These are phyloP conservation scores for Butyriboletus appendiculatus DNA, from an alignment of 1,284 basidiomycete genomes.

Conservation along the genomic window DNA sequence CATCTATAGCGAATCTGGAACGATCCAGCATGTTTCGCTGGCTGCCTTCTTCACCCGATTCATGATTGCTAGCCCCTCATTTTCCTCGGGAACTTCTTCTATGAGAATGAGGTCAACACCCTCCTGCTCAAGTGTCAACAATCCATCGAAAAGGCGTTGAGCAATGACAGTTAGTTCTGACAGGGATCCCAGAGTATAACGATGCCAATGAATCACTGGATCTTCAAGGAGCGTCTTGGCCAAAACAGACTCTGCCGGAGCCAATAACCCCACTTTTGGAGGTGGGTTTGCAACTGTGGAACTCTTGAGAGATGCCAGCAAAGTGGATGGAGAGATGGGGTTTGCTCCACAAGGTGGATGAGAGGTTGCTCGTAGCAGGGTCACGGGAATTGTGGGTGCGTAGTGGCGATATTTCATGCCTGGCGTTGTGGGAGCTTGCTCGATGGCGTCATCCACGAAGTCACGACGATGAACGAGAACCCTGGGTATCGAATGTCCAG, in stretches of 20 bases:
- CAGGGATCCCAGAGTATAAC: constrained; percentile 60
- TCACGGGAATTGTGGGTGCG: constrained; percentile 85
- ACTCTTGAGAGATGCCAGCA: constrained; percentile 44
- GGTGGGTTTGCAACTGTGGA: constrained; percentile 17
- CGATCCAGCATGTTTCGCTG: constrained; percentile 57
- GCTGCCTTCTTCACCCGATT: constrained; percentile 97
- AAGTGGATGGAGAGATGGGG: constrained; percentile 35
- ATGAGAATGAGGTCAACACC: constrained; percentile 87
- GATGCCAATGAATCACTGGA: constrained; percentile 51
- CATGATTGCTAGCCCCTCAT: constrained; percentile 94
- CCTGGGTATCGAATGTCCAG: constrained; percentile 41
- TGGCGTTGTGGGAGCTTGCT: constrained; percentile 87
- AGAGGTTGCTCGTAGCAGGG: constrained; percentile 62
- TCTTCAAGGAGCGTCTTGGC: constrained; percentile 41
- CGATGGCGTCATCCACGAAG: constrained; percentile 63
- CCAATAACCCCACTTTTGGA: constrained; percentile 66
- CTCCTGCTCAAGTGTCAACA: constrained; percentile 76
- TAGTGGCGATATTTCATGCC: constrained; percentile 99
- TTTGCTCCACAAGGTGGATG: constrained; percentile 37
- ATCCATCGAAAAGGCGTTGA: constrained; percentile 84
- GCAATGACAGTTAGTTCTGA: constrained; percentile 71
- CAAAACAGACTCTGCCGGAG: constrained; percentile 64
- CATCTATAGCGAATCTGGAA: constrained; percentile 25
- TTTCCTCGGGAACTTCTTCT: constrained; percentile 81
- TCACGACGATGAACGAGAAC: constrained; percentile 80